Evolutionary conservation across 371 early-diverging fungal species (phyloP), one percentile per base, ranked within the genome.

Genomic region (Actinomortierella ambigua): DNA sequence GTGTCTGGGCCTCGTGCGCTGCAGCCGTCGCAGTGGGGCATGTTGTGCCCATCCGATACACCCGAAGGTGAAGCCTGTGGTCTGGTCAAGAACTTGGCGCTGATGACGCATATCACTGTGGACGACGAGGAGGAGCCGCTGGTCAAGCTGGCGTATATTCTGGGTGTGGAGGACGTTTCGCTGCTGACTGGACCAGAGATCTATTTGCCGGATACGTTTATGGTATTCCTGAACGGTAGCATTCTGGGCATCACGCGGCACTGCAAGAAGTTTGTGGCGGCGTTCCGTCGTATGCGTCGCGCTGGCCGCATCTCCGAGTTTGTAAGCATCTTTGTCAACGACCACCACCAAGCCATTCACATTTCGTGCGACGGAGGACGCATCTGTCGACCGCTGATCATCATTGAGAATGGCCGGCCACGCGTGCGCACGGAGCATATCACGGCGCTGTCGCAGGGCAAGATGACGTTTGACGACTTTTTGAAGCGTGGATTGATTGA

Each of bases 1-100:
- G 98, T 99, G 13, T 94, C 95, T 29, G 99, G 99, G 49, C 99
- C 99, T 24, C 86, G 99, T 80, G 85, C 98, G 6, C 81, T 99
- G 58, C 99, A 99, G 80, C 97, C 99, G 14, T 98, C 98, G 6
- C 98, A 98, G 76, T 99, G 97, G 96, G 99, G 99, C 64, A 95
- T 99, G 95, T 70, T 99, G 55, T 99, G 99, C 79, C 97, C 99
- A 0, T 93, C 96, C 0, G 99, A 99, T 80, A 99, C 99, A 3
- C 99, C 99, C 6, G 99, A 99, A 91, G 99, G 99, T 70, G 99
- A 99, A 86, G 96, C 96, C 0, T 99, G 99, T 82, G 99, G 99
- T 69, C 86, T 99, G 55, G 98, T 99, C 48, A 99, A 99, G 86
- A 99, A 99, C 68, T 82, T 99, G 81, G 99, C 99, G 0, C 81